These are phyloP conservation scores for Colletotrichum aenigma DNA, from an alignment of 2,329 filamentous ascomycete species.

Conservation along the genomic window DNA sequence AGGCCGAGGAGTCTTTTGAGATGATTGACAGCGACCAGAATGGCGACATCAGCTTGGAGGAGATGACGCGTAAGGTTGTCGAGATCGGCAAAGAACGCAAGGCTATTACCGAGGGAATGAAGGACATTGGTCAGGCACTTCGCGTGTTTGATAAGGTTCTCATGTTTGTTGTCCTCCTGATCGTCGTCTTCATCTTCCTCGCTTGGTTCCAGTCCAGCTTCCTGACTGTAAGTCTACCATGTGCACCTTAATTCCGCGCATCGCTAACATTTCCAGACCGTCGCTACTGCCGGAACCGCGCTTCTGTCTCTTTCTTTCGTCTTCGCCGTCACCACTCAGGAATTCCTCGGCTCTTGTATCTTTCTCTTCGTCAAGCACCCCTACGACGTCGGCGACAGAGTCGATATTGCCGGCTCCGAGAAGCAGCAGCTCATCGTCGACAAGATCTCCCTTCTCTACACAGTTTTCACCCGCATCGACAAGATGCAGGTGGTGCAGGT, in stretches of 20 bases:
- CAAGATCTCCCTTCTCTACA: slow-evolving; percentile 92
- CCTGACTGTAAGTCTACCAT: slow-evolving; percentile 50
- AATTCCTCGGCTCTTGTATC: slow-evolving; percentile 97
- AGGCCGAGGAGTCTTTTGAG: slow-evolving; percentile 85
- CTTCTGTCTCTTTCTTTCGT: slow-evolving; percentile 96
- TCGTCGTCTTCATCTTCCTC: slow-evolving; percentile 80
- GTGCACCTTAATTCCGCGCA: neutral
- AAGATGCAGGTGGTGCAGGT: slow-evolving; percentile 80
- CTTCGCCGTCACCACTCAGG: slow-evolving; percentile 89
- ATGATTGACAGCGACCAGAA: slow-evolving; percentile 87
- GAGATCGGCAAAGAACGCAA: slow-evolving; percentile 88
- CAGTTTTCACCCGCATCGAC: slow-evolving; percentile 79
- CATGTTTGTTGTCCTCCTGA: slow-evolving; percentile 78
- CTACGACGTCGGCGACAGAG: slow-evolving; percentile 92
- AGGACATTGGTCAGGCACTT: slow-evolving; percentile 95
- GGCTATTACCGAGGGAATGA: slow-evolving; percentile 90
- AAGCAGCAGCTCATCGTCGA: slow-evolving; percentile 79
- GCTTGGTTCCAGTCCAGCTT: slow-evolving; percentile 24
- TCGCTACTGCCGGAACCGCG: slow-evolving; percentile 89
- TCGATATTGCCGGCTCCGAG: slow-evolving; percentile 71
- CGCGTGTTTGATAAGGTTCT: slow-evolving; percentile 88
- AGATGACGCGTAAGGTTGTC: slow-evolving; percentile 88
- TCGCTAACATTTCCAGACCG: slow-evolving; percentile 54
- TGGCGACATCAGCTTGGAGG: slow-evolving; percentile 91
- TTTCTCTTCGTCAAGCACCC: slow-evolving; percentile 99